phyloP scores from a whole-genome alignment of 495 filamentous ascomycete genomes.

The Penicillium canescens region DNA sequence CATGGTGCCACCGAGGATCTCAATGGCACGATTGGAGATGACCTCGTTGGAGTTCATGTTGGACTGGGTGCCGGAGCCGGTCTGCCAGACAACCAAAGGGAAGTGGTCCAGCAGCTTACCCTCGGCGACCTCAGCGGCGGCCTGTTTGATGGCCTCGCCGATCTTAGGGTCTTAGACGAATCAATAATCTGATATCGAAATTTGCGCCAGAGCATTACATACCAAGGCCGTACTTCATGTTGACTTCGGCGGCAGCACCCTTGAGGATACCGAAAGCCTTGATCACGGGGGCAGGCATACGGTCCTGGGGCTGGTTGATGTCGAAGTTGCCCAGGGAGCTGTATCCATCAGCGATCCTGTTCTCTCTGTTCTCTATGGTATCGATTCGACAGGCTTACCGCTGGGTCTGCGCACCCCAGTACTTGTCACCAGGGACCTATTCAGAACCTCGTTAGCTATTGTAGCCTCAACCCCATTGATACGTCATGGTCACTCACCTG shows the following conservation, averaged over 20 bases:
- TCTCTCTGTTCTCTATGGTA: background rate
- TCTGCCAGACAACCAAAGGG: constrained; percentile 98
- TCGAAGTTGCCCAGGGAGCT: constrained; percentile 93
- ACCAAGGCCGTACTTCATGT: constrained; percentile 95
- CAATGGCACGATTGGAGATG: constrained; percentile 98
- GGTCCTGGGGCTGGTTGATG: constrained; percentile 98
- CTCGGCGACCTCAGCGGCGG: constrained; percentile 87
- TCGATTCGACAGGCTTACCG: constrained; percentile 49
- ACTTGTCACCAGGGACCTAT: constrained; percentile 87
- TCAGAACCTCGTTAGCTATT: constrained; percentile 22
- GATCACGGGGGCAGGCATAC: constrained; percentile 92
- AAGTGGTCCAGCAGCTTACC: constrained; percentile 97
- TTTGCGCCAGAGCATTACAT: constrained; percentile 32
- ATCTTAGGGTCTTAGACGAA: constrained; percentile 71
- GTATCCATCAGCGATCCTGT: constrained; percentile 19
- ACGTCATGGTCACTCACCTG: constrained; percentile 38
- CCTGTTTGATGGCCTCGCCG: constrained; percentile 91
- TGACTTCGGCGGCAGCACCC: constrained; percentile 93
- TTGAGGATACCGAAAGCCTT: constrained; percentile 96
- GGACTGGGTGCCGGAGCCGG: constrained; percentile 96
- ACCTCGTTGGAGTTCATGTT: constrained; percentile 99
- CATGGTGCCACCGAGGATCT: constrained; percentile 92
- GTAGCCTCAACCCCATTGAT: background rate
- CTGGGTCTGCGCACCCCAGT: constrained; percentile 99
- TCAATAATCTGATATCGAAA: constrained; percentile 8